Evolutionary conservation across 2,329 filamentous ascomycete species (phyloP), one percentile per base, ranked within the genome.

Genomic region (Colletotrichum lindemuthianum): DNA sequence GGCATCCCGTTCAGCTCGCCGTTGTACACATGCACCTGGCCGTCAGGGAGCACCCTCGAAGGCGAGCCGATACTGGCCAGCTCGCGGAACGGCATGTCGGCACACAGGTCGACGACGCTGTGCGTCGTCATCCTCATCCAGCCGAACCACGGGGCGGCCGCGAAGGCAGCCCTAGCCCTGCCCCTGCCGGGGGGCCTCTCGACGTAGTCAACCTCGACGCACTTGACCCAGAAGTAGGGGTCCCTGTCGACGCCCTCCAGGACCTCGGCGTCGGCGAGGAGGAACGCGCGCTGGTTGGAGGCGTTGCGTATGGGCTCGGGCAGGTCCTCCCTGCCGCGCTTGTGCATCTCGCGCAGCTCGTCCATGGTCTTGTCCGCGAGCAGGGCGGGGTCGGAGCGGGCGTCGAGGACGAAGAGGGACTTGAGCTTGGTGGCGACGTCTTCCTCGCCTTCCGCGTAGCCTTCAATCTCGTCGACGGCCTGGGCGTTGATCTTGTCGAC

Each of bases 91-190:
- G 0, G 9, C 51, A 54, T 44, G 1, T 34, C 16, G 12, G 51
- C 51, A 13, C 9, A 54, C 52, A 54, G 10, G 36, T 54, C 52
- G 40, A 54, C 52, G 8, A 54, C n/a, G 40, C 52, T 54, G 32
- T 40, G 40, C 16, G 52, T 54, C 16, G 52, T 54, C 52, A 54
- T 54, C 52, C 36, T 54, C 52, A 54, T 45, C 52, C 40, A 54
- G n/a, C 52, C 52, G 36, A 12, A 24, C 24, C 40, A 54, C 40
- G 1, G 2, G 13, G 12, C 24, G 40, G 32, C 40, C 15, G n/a
- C n/a, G n/a, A n/a, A n/a, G 8, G 40, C 40, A 15, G 39, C 13
- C 1, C 40, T 54, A 36, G n/a, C n/a, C n/a, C n/a, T n/a, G n/a
- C 39, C 9, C 24, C 6, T 54, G 37, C 3, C 10, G 15, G n/a